Base-by-base conservation (phyloP, 371 early-diverging fungal species). In the Mucor lusitanicus region DNA sequence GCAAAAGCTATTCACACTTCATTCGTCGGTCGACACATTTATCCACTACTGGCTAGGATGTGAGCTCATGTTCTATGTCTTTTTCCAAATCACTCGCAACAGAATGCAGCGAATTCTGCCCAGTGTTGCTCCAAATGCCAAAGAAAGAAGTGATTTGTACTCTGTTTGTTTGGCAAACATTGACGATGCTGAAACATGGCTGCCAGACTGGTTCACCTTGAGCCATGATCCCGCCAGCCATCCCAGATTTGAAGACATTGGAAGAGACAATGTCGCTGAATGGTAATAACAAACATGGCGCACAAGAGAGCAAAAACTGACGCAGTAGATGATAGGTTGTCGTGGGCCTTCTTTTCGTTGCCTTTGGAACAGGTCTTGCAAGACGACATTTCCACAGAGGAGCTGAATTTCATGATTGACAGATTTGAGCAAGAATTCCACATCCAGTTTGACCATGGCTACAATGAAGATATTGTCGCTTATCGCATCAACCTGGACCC, bases 401-500 rank as follows among this genome's bases (percentile, higher is more conserved):
- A 86, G 55, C 32, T 88, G 42, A 68, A 83, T 37, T 60, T 63
- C 42, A 84, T 84, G 81, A 76, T 88, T 44, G 76, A 80, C 17
- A 35, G 59, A 4, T 69, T 90, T 58, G 85, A 87, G 66, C 57
- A 65, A 27, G 59, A 69, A 19, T 80, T 77, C 32, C 67, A 75
- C 30, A 48, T 88, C 39, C 56, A 79, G 37, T 81, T 91, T 37
- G 67, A 76, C 33, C 66, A 75, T 6, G 89, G 89, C 1, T 85
- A 82, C 65, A 87, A 90, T 66, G 84, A 82, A 32, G 75, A 85
- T 3, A 64, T 89, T n/a, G 63, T 76, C 23, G 80, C 88, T 7
- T 80, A 86, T 63, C 84, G 87, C 1, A 73, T 90, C 39, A 85
- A 80, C 23, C 79, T 88, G 35, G 91, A 92, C 61, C 87, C 89